Base-by-base conservation (phyloP, 345 rosid species). In the Ceriops tagal region DNA sequence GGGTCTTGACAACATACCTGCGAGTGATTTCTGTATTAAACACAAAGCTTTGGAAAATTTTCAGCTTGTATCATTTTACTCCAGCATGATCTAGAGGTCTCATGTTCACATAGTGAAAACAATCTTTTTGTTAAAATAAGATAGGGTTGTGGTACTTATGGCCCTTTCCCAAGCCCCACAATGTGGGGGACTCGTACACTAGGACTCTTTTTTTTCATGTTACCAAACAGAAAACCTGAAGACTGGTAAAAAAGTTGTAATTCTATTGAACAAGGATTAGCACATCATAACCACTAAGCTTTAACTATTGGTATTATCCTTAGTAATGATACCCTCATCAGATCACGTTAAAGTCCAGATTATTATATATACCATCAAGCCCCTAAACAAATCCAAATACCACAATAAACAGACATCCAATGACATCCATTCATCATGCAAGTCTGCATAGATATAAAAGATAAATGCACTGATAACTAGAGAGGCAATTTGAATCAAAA, bases 1-100 rank as follows among this genome's bases (percentile, higher is more conserved):
- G 61, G 46, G 96, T 92, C 83, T 92, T 92, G 74, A 90, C 96
- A 62, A 92, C 96, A 58, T 92, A 92, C 97, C 97, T 92, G 79
- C 35, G 66, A 49, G 67, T 15, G 70, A 28, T 64, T 60, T 21
- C 39, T 43, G 53, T 18, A 34, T 59, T 35, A 65, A 63, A 19
- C 15, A n/a, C 58, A 53, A n/a, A 53, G 13, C 27, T 21, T 20
- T 21, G 58, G 58, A 24, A 53, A 53, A 20, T 53, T 53, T 24
- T 53, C 11, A 6, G 7, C 8, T 7, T 53, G 27, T 8, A 9
- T 53, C n/a, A 20, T 53, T 8, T 10, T 20, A 53, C 27, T 43
- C 49, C 15, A 43, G 15, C 15, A 11, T 43, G 16, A 43, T 18
- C 4, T 43, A 13, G 15, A 43, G 18, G 49, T 43, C 16, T 0